Conservation (phyloP, 129 eudicot species). For the Flaveria trinervia region DNA sequence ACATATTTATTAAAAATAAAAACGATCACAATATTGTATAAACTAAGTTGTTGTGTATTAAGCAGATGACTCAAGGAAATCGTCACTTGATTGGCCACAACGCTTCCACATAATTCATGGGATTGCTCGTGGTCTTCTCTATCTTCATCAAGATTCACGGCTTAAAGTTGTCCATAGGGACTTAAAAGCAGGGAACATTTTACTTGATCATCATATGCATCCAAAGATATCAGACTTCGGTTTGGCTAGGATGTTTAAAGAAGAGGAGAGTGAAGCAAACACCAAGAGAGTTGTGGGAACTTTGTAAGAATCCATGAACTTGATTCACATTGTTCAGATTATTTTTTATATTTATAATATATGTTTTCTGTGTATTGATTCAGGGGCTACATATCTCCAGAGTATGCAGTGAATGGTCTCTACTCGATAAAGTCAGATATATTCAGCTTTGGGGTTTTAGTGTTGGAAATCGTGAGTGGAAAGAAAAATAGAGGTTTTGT, state of each 20-base stretch:
- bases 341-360: background rate
- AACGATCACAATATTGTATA: background rate
- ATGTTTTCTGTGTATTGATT: background rate
- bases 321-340: background rate
- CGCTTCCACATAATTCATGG: slow-evolving; percentile 46
- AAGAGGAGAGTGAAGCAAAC: slow-evolving; percentile 36
- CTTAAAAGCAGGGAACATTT: slow-evolving; percentile 53
- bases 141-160: slow-evolving; percentile 59
- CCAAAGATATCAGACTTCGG: slow-evolving; percentile 66
- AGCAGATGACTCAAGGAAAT: slow-evolving; percentile 31
- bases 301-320: slow-evolving; percentile 31
- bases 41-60: background rate
- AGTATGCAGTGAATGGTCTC: slow-evolving; percentile 33
- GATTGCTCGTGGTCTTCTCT: slow-evolving; percentile 54
- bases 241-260: slow-evolving; percentile 52
- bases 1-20: background rate
- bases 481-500: slow-evolving; percentile 43
- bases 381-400: slow-evolving; percentile 45
- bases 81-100: slow-evolving; percentile 44
- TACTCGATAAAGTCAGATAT: slow-evolving; percentile 43
- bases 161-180: slow-evolving; percentile 61
- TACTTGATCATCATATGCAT: slow-evolving; percentile 47
- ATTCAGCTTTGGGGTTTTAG: slow-evolving; percentile 44
- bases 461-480: slow-evolving; percentile 45
- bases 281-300: slow-evolving; percentile 59